Evolutionary conservation across 352 stramenopile genomes (phyloP).

Genomic region (Phytophthora tentaculata): DNA sequence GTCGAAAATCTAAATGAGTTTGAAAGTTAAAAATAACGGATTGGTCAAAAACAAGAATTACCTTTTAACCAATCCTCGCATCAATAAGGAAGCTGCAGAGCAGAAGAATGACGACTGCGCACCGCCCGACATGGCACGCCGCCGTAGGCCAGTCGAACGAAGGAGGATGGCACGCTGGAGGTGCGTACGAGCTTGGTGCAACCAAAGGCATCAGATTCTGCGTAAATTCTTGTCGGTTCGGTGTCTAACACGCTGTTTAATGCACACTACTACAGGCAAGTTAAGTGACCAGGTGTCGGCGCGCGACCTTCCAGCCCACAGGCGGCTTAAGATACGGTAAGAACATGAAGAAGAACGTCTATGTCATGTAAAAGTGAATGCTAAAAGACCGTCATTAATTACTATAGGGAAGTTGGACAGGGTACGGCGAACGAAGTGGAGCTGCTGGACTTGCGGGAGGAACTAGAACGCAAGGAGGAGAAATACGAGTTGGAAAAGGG

Average conservation of each 20-base stretch:
- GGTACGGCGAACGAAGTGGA: constrained; percentile 82
- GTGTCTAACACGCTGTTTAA: constrained; percentile 4
- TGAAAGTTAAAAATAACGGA: too few species aligned
- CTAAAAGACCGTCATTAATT: neutral
- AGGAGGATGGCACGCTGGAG: constrained; percentile 83
- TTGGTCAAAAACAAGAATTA: constrained; percentile 4
- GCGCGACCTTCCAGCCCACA: constrained; percentile 82
- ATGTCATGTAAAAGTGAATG: neutral
- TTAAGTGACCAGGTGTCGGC: constrained; percentile 84
- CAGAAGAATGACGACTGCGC: constrained; percentile 81
- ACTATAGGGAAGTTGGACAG: constrained; percentile 77
- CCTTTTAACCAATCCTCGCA: constrained; percentile 13
- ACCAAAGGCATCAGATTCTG: neutral
- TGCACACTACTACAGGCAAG: constrained; percentile 47
- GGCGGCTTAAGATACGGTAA: constrained; percentile 85
- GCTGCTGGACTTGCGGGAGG: constrained; percentile 71
- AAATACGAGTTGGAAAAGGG: constrained; percentile 79
- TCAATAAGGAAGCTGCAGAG: neutral
- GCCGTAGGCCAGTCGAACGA: constrained; percentile 88
- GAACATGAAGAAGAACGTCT: neutral
- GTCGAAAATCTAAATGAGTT: too few species aligned
- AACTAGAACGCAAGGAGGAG: constrained; percentile 76
- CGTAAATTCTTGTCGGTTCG: neutral
- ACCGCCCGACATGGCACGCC: constrained; percentile 87
- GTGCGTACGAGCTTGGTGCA: constrained; percentile 27